These are phyloP conservation scores for Recurvomyces mirabilis DNA, from an alignment of 495 filamentous ascomycete genomes.

Conservation along the genomic window DNA sequence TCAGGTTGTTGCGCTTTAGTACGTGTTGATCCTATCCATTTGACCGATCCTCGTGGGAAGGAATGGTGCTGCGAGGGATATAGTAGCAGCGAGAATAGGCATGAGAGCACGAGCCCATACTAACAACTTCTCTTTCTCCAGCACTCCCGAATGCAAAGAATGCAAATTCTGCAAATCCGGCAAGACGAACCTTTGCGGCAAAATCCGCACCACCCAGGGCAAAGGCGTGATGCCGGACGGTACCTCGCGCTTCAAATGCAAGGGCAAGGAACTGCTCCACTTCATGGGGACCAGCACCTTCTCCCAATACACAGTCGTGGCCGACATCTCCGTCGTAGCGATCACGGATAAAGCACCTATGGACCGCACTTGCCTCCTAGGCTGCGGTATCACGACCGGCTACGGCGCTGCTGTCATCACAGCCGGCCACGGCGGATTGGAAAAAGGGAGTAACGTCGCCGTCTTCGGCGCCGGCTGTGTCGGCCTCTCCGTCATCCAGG, in stretches of 20 bases:
- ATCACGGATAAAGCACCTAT: conserved; percentile 86
- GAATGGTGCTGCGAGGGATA: no score
- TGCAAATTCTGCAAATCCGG: conserved; percentile 99
- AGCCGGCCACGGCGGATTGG: conserved; percentile 54
- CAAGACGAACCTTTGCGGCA: conserved; percentile 99
- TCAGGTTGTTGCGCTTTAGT: conserved; percentile 94
- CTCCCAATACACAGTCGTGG: conserved; percentile 96
- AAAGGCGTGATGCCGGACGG: conserved; percentile 96
- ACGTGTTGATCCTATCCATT: conserved; percentile 32
- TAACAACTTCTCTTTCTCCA: no score
- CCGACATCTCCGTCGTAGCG: conserved; percentile 94
- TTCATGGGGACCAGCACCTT: conserved; percentile 99
- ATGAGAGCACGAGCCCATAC: no score
- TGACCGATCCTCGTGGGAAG: no score
- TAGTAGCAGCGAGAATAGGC: no score
- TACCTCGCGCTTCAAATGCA: conserved; percentile 87
- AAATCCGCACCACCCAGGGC: conserved; percentile 95
- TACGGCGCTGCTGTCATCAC: conserved; percentile 94
- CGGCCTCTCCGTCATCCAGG: conserved; percentile 87
- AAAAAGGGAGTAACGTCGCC: conserved; percentile 81
- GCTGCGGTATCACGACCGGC: conserved; percentile 96
- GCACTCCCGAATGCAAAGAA: conserved; percentile 89
- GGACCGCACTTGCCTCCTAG: conserved; percentile 89
- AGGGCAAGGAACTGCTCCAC: conserved; percentile 86
- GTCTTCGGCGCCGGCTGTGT: conserved; percentile 95